A percentile compares a stretch with the other conserved stretches of the same genome.
Evolutionary conservation across 768 basidiomycete species (phyloP).

Genomic region (Agrocybe chaxingu): DNA sequence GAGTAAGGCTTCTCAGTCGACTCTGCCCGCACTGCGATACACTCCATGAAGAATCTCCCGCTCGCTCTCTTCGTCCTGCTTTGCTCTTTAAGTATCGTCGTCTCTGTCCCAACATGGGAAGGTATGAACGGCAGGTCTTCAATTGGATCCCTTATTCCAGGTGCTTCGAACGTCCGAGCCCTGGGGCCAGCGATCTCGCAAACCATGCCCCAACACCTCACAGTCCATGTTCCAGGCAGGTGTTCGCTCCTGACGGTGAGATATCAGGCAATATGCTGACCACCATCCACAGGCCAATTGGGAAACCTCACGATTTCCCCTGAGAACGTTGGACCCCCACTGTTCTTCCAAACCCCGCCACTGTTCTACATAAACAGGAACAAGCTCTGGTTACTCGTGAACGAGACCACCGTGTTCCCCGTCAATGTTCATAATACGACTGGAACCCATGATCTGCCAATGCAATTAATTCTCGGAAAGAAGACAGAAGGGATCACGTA

Average conservation of each 20-base stretch:
- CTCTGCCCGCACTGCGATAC: conserved; percentile 1
- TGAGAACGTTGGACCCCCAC: too few relatives aligned
- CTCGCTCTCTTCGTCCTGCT: conserved; percentile 20
- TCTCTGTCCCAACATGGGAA: conserved; percentile 41
- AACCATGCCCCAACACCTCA: conserved; percentile 25
- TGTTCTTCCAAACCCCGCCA: conserved; percentile 20
- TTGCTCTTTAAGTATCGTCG: conserved; percentile 20
- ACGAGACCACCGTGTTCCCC: conserved; percentile 52
- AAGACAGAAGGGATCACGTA: conserved; percentile 35
- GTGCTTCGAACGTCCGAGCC: conserved; percentile 37
- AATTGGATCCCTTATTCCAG: conserved; percentile 40
- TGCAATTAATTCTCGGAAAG: conserved; percentile 44
- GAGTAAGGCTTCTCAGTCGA: not conserved
- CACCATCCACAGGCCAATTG: conserved; percentile 32
- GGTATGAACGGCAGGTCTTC: conserved; percentile 31
- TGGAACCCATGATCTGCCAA: conserved; percentile 34
- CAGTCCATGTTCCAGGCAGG: conserved; percentile 29
- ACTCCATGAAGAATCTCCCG: conserved; percentile 8
- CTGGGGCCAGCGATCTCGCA: conserved; percentile 23
- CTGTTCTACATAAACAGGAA: conserved; percentile 53
- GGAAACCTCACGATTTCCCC: conserved; percentile 46
- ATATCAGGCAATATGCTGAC: not conserved
- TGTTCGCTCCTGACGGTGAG: not conserved
- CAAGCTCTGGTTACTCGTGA: conserved; percentile 51
- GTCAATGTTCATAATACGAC: conserved; percentile 56